Evolutionary conservation across 305 asterid genomes (phyloP).

Genomic region (Caryopteris hybrid): DNA sequence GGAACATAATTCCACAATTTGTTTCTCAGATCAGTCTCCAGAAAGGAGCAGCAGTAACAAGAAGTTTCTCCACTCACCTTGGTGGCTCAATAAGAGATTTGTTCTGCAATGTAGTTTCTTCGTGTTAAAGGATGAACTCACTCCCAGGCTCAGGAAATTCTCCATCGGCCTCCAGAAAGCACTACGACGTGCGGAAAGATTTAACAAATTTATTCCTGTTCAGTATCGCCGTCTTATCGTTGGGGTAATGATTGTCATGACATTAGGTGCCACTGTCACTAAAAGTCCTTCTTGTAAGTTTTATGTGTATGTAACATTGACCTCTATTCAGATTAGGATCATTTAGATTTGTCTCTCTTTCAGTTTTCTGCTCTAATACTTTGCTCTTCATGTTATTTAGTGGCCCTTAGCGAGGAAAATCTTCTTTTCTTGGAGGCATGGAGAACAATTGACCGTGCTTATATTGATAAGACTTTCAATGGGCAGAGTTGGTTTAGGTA

Average conservation of each 20-base stretch:
- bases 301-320: background rate
- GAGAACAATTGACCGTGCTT: constrained; percentile 96
- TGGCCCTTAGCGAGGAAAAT: constrained; percentile 91
- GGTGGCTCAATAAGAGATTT: constrained; percentile 36
- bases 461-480: constrained; percentile 85
- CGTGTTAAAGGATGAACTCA: constrained; percentile 24
- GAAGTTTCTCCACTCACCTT: constrained; percentile 24
- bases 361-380: constrained; percentile 2
- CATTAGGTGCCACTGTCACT: constrained; percentile 50
- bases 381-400: constrained; percentile 32
- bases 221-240: constrained; percentile 37
- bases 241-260: constrained; percentile 69
- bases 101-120: constrained; percentile 24
- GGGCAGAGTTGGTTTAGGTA: constrained; percentile 99
- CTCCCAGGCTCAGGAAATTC: constrained; percentile 29
- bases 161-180: constrained; percentile 28
- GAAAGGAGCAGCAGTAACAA: constrained; percentile 20
- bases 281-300: constrained; percentile 67
- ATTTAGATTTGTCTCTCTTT: background rate
- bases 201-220: constrained; percentile 28
- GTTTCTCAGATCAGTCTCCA: constrained; percentile 20
- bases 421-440: constrained; percentile 96
- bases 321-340: background rate
- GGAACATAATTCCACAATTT: constrained; percentile 20
- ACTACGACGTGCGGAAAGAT: constrained; percentile 25